phyloP scores from a whole-genome alignment of 2,329 filamentous ascomycete species.

The Cladophialophora psammophila region DNA sequence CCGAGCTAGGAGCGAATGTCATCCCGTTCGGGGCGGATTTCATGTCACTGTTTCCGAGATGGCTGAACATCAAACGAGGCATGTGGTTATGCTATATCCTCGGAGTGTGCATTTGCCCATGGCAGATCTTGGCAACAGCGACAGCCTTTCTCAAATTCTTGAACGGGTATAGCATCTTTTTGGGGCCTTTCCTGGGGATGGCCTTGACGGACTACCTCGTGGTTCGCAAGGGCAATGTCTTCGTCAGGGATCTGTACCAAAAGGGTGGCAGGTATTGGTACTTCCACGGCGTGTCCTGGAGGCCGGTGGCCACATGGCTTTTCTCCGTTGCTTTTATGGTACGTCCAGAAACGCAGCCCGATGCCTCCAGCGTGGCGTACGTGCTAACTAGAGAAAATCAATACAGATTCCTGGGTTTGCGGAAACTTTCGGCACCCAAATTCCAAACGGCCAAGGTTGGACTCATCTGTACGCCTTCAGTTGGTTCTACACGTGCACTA shows the following conservation, averaged over 20 bases:
- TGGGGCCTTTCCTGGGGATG: constrained; percentile 39
- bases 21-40: constrained; percentile 58
- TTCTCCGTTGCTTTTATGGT: constrained; percentile 42
- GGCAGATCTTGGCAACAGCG: constrained; percentile 55
- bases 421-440: constrained; percentile 16
- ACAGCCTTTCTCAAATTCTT: constrained; percentile 51
- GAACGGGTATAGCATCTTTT: constrained; percentile 44
- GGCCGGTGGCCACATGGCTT: constrained; percentile 62
- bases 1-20: constrained; percentile 26
- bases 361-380: background rate
- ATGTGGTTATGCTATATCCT: constrained; percentile 46
- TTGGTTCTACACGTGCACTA: constrained; percentile 28
- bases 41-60: constrained; percentile 60
- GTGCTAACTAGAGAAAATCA: background rate
- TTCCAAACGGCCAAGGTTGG: constrained; percentile 17
- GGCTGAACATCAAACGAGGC: constrained; percentile 60
- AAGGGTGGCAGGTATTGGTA: constrained; percentile 31
- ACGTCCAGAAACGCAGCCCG: background rate
- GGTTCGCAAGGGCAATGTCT: constrained; percentile 33
- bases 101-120: constrained; percentile 54
- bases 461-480: constrained; percentile 27
- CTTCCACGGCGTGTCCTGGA: constrained; percentile 59
- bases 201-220: constrained; percentile 40
- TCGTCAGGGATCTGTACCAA: constrained; percentile 33
- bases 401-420: constrained; percentile 28